A percentile compares a stretch with the other conserved stretches of the same genome.
These are phyloP conservation scores for Monosporascus cannonballus DNA, from an alignment of 2,329 filamentous ascomycete genomes.

Conservation along the genomic window DNA sequence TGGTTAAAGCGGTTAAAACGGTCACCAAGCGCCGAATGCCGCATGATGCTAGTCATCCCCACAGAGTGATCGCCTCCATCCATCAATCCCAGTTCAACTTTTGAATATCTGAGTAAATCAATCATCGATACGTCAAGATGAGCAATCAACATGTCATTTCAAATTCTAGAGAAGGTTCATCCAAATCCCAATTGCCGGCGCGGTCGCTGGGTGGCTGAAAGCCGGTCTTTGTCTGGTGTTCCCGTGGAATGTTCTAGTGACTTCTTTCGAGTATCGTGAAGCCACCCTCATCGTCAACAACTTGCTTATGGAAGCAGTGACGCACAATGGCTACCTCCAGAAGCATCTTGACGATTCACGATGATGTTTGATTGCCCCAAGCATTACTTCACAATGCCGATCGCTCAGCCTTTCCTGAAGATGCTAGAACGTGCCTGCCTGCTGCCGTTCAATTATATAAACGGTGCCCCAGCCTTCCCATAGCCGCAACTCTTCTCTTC, in stretches of 20 bases:
- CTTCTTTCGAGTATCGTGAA: conserved; percentile 19
- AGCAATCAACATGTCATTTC: too few relatives aligned
- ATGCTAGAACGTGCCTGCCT: conserved; percentile 16
- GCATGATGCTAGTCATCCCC: too few relatives aligned
- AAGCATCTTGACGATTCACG: conserved; percentile 23
- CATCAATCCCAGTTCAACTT: too few relatives aligned
- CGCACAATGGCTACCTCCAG: conserved; percentile 5
- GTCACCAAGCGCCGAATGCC: too few relatives aligned
- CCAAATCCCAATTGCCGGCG: too few relatives aligned
- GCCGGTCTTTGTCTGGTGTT: background rate
- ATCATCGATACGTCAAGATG: too few relatives aligned
- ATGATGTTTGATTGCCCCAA: conserved; percentile 7
- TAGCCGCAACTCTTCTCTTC: conserved; percentile 9
- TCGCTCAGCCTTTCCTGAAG: conserved; percentile 19
- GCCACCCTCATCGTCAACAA: conserved; percentile 4
- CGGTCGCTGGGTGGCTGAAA: background rate
- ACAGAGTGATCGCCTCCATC: too few relatives aligned
- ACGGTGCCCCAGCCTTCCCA: conserved; percentile 7
- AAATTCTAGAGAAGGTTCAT: too few relatives aligned
- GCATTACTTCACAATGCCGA: conserved; percentile 10
- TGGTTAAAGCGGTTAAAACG: too few relatives aligned
- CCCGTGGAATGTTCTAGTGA: conserved; percentile 21
- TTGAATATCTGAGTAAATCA: too few relatives aligned
- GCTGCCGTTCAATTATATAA: conserved; percentile 23
- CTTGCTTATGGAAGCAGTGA: conserved; percentile 4